A percentile compares a stretch with the other conserved stretches of the same genome.
Conservation (phyloP, 495 filamentous ascomycete species). For the Tricharina praecox region DNA sequence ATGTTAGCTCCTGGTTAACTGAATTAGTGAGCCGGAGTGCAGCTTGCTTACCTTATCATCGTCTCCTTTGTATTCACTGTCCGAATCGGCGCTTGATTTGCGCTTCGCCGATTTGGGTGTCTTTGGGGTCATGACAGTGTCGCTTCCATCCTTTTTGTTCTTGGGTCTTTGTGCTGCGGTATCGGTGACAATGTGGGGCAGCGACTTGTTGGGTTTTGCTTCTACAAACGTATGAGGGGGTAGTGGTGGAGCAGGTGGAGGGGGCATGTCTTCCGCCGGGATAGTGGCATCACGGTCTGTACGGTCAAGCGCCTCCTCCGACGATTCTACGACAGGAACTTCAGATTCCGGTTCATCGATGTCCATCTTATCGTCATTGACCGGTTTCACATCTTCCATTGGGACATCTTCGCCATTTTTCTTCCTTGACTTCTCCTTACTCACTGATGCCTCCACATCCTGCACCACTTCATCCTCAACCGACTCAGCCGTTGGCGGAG, state of each 20-base stretch:
- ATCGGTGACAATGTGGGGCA: background rate
- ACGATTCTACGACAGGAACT: background rate
- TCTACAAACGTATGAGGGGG: background rate
- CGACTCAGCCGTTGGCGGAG: no score
- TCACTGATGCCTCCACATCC: no score
- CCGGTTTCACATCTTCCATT: no score
- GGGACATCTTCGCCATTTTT: no score
- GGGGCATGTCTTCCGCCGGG: slow-evolving; percentile 15
- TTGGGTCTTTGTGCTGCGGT: background rate
- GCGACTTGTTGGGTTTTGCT: background rate
- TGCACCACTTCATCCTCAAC: no score
- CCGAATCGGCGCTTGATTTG: slow-evolving; percentile 20
- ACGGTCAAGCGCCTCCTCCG: slow-evolving; percentile 3
- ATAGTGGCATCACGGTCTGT: slow-evolving; percentile 18
- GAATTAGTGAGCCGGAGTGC: no score
- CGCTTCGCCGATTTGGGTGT: slow-evolving; percentile 13
- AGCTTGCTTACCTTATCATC: slow-evolving; percentile 4
- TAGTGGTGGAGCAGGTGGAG: slow-evolving; percentile 16
- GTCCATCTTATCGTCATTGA: slow-evolving; percentile 21
- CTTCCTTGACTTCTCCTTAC: no score
- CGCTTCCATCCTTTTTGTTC: background rate
- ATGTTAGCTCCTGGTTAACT: no score
- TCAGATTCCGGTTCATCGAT: slow-evolving; percentile 13
- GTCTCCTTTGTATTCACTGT: slow-evolving; percentile 23
- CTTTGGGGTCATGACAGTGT: slow-evolving; percentile 6